Evolutionary conservation across 163 green algal species (phyloP), one percentile per base, ranked within the genome.

Genomic region (Scenedesmus sp.): DNA sequence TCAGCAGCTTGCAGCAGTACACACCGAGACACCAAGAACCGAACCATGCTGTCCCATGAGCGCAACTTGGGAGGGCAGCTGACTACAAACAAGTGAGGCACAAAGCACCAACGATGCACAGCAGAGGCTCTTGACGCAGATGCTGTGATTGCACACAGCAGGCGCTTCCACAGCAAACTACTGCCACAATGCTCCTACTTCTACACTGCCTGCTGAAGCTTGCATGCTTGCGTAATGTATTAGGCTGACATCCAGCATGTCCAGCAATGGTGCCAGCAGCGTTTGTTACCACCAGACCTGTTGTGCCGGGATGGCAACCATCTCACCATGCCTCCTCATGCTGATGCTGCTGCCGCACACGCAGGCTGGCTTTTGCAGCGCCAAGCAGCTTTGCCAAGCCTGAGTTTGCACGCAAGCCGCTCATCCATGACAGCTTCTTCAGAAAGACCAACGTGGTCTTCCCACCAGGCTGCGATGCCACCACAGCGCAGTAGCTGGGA

Each of bases 21-120:
- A 18, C 94, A 96, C 84, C 86, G 95, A 3, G 96, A 98, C 92
- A 98, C 96, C 10, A 95, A 95, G 61, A 98, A 98, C 95, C 94
- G 91, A 40, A 98, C 96, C 0, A 93, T 93, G 87, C 93, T 97
- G 68, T 93, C 87, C 22, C 92, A 91, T 2, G 94, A 97, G 33
- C 93, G 97, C 33, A 59, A 93, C 15, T 79, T 95, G 3, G 96
- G 96, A 13, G 83, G 91, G 9, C 93, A 94, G 40, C 93, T 94
- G 56, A 98, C 96, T 20, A 96, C 94, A 49, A 94, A 81, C 89
- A 76, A 76, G 65, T 76, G 65, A 76, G 65, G 2, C 40, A 30
- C 59, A 56, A 56, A 56, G n/a, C n/a, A n/a, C n/a, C n/a, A n/a
- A n/a, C n/a, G n/a, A n/a, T n/a, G n/a, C n/a, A n/a, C n/a, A n/a